Evolutionary conservation across 176 grass and related monocot species (phyloP), one percentile per base, ranked within the genome.

Genomic region (Avena sativa): DNA sequence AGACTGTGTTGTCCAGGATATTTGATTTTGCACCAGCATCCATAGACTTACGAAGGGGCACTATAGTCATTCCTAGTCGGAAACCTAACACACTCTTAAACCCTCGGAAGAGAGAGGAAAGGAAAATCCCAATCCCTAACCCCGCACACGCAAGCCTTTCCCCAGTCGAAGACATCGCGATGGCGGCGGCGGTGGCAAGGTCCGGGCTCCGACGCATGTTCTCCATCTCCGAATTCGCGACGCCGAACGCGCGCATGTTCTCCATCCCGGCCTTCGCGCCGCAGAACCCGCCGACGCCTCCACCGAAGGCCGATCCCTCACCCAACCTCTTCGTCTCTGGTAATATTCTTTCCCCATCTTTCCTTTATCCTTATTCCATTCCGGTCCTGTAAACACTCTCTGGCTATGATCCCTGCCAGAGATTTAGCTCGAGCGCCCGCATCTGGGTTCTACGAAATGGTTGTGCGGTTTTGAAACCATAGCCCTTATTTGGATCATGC

Each of bases 311-410:
- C 28, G 93, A 98, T 68, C 96, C 96, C 48, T 95, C 86, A 34
- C 71, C 87, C 11, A 98, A 93, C 74, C 92, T 98, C 82, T 96
- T 94, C 85, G 83, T 98, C 83, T 98, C 97, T 50, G 97, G 97
- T 81, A 38, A 80, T 90, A 15, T 46, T 26, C 77, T 14, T 10
- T 12, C 40, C 66, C 16, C 28, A 8, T 40, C 32, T 40, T 40
- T 40, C 32, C 32, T 1, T 25, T 50, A 50, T 28, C 16, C n/a
- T 51, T 71, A 19, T 71, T 59, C 34, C 47, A 38, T 55, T 38
- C 12, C 47, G 52, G 28, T 16, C 10, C 20, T 14, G 44, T 64
- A n/a, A 13, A 1, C 4, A 25, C 32, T 55, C 20, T 17, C 20
- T 12, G 75, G 52, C 21, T 20, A n/a, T 8, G 58, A 17, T 26